phyloP scores from a whole-genome alignment of 2,329 filamentous ascomycete species.

The Trichoderma sp. region DNA sequence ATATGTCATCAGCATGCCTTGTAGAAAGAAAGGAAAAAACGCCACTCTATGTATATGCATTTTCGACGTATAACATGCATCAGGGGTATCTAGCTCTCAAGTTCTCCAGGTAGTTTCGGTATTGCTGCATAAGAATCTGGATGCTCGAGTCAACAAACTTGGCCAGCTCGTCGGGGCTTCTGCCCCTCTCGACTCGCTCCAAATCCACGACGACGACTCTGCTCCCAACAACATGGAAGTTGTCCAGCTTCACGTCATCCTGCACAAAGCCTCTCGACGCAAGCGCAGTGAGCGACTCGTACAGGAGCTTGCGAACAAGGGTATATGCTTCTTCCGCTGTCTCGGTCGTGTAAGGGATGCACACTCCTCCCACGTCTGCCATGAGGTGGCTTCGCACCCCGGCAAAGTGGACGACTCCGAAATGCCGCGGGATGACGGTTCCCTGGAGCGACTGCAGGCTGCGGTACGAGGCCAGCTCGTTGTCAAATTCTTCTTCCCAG shows the following conservation, averaged over 20 bases:
- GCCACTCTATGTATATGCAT: slow-evolving; percentile 10
- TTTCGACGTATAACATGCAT: neutral
- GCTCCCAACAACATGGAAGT: slow-evolving; percentile 24
- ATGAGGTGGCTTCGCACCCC: slow-evolving; percentile 26
- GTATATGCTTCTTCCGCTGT: slow-evolving; percentile 20
- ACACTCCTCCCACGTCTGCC: slow-evolving; percentile 26
- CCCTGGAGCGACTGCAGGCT: slow-evolving; percentile 26
- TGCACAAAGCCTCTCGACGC: slow-evolving; percentile 22
- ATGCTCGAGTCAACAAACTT: slow-evolving; percentile 11
- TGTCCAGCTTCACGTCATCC: slow-evolving; percentile 26
- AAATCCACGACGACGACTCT: slow-evolving; percentile 25
- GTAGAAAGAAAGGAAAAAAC: neutral
- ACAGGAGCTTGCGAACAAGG: slow-evolving; percentile 27
- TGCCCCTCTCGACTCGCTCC: slow-evolving; percentile 20
- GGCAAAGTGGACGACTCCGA: slow-evolving; percentile 23
- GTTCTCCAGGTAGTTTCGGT: slow-evolving; percentile 16
- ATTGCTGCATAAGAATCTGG: slow-evolving; percentile 12
- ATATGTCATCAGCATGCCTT: slow-evolving; percentile 11
- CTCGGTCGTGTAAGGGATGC: slow-evolving; percentile 24
- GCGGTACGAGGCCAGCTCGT: slow-evolving; percentile 26
- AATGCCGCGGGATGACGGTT: slow-evolving; percentile 25
- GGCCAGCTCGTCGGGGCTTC: slow-evolving; percentile 6
- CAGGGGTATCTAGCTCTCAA: slow-evolving; percentile 15
- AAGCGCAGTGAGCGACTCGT: slow-evolving; percentile 27
- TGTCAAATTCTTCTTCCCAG: slow-evolving; percentile 30